Evolutionary conservation across 2,329 filamentous ascomycete species (phyloP), one percentile per base, ranked within the genome.

Genomic region (Alternaria hordeiaustralica): DNA sequence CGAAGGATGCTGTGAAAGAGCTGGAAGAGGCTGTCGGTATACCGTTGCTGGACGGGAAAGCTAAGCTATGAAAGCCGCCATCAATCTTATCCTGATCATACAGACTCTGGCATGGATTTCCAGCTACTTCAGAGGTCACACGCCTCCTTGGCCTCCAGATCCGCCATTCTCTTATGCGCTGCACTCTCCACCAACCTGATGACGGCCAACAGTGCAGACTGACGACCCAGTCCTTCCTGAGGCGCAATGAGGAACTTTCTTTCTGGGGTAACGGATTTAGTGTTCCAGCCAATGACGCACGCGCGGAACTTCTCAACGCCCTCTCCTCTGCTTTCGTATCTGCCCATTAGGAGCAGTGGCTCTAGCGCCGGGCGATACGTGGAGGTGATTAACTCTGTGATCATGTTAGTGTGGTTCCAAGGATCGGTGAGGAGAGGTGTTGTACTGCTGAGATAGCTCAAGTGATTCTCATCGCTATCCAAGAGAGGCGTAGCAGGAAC

Each of bases 1-100:
- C 92, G 1, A 91, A 88, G 76, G 89, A 94, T 77, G 94, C 95
- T 0, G 94, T 98, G 1, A 89, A 87, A 69, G 89, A 94, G 79
- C 81, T 98, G 61, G 95, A 98, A 81, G 82, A 81, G 59, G 81
- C 92, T 21, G 94, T 92, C 1, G 93, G 92, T 0, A 71, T 97
- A 68, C 78, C 80, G 33, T 78, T 95, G 58, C 83, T 87, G 28
- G 88, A 87, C 74, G 72, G 71, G 5, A 78, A 69, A 65, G 67
- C 73, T 23, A 78, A 60, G 68, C 54, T 78, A 51, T 79, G 33
- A 67, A 26, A 5, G 33, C 6, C 0, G 13, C n/a, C n/a, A 9
- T n/a, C 13, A 18, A 8, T 8, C 12, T 49, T 10, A 21, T 0
- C 4, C 7, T 12, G 8, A 26, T 11, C 12, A 44, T 9, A n/a